phyloP scores from a whole-genome alignment of 1,139 yeast genomes.

The Pichia sp. region DNA sequence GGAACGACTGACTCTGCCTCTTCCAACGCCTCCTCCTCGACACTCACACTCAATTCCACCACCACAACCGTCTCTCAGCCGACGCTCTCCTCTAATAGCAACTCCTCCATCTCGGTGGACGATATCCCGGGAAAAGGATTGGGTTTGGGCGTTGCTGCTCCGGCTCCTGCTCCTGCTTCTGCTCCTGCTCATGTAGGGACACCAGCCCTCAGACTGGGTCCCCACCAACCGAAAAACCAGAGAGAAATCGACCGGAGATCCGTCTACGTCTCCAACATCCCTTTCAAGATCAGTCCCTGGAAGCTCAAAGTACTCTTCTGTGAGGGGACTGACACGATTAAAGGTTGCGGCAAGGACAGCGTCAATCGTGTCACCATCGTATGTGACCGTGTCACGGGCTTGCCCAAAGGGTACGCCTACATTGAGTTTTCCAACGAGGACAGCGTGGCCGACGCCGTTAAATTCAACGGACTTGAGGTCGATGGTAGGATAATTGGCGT shows the following conservation, averaged over 20 bases:
- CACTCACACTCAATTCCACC: neutral
- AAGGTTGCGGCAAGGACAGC: constrained; percentile 49
- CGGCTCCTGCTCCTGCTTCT: too few species aligned
- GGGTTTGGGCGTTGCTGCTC: too few species aligned
- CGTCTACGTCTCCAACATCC: constrained; percentile 84
- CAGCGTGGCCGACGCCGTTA: constrained; percentile 61
- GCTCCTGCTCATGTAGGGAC: too few species aligned
- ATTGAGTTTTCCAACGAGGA: constrained; percentile 68
- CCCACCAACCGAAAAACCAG: constrained; percentile 33
- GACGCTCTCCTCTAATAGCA: neutral
- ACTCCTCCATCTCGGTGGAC: neutral
- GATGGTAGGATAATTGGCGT: constrained; percentile 71
- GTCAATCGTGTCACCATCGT: constrained; percentile 82
- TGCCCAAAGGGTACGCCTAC: constrained; percentile 84
- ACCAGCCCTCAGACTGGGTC: constrained; percentile 19
- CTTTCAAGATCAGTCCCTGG: constrained; percentile 72
- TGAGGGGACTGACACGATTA: constrained; percentile 24
- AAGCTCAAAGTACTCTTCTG: constrained; percentile 78
- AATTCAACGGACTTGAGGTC: constrained; percentile 61
- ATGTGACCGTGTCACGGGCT: constrained; percentile 67
- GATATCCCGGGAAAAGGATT: neutral
- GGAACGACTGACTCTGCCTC: neutral
- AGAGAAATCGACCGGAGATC: constrained; percentile 62
- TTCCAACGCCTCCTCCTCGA: neutral
- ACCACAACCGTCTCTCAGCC: neutral